Conservation (phyloP, 208 protist species). For the Angomonas desouzai region DNA sequence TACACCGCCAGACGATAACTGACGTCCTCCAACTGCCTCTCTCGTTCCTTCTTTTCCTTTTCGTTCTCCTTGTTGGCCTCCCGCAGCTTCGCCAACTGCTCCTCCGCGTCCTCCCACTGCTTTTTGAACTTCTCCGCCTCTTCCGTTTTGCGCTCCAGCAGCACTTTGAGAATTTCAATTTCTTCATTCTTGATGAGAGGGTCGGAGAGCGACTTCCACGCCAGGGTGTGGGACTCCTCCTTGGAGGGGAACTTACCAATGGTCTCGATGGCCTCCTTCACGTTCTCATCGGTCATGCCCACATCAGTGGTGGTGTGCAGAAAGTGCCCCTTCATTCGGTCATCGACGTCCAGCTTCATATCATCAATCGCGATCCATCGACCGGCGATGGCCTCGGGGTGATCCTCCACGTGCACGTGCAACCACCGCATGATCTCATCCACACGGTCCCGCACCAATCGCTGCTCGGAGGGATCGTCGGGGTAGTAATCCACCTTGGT, state of each 20-base stretch:
- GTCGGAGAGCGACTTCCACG: slow-evolving; percentile 40
- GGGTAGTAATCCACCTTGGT: slow-evolving; percentile 71
- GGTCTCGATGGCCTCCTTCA: slow-evolving; percentile 36
- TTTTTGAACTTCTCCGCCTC: slow-evolving; percentile 12
- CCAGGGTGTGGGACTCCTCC: slow-evolving; percentile 25
- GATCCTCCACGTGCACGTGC: slow-evolving; percentile 54
- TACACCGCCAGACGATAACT: slow-evolving; percentile 60
- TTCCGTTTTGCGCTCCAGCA: slow-evolving; percentile 17
- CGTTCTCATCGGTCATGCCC: slow-evolving; percentile 56
- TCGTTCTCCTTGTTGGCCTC: slow-evolving; percentile 17
- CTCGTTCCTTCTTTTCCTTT: slow-evolving; percentile 32
- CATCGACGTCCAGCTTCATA: slow-evolving; percentile 84
- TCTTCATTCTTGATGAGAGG: slow-evolving; percentile 67
- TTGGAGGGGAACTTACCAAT: slow-evolving; percentile 27
- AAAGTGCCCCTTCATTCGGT: slow-evolving; percentile 72
- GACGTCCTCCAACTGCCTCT: slow-evolving; percentile 53
- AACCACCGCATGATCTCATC: slow-evolving; percentile 80
- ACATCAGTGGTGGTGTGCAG: slow-evolving; percentile 69
- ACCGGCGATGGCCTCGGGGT: slow-evolving; percentile 72
- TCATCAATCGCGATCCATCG: slow-evolving; percentile 87
- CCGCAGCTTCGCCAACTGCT: slow-evolving; percentile 19
- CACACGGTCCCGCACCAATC: slow-evolving; percentile 77
- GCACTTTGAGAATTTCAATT: slow-evolving; percentile 51
- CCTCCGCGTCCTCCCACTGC: slow-evolving; percentile 22
- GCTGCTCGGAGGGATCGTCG: slow-evolving; percentile 73